Evolutionary conservation across 148 eudicot genomes (phyloP), one percentile per base, ranked within the genome.

Genomic region (Chenopodium berlandieri): DNA sequence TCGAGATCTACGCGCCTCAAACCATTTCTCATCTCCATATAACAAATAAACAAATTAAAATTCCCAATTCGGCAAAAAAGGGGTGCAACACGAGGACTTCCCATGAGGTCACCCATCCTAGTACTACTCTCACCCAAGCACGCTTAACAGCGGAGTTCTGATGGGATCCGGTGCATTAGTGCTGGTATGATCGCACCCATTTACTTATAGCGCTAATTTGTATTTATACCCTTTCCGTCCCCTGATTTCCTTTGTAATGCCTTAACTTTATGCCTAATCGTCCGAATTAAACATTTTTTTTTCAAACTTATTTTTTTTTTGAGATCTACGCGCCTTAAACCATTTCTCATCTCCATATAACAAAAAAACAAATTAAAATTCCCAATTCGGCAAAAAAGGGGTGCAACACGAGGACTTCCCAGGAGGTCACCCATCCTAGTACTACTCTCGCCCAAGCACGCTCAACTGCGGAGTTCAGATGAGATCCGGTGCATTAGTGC

Each of bases 141-240:
- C 87, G 83, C 87, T 87, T 87, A 83, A 87, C 88, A 81, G 56
- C 84, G 77, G 88, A 88, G 89, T 90, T 85, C 78, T 87, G 85
- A 88, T 88, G 87, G 87, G 87, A 88, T 90, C 88, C 79, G 78
- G 85, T 83, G 90, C 89, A 84, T 88, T 89, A 88, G 92, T 88
- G 89, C 87, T 83, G 54, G 89, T 83, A 89, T 83, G 88, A 84
- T 83, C 86, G 85, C 88, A 78, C 73, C 76, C 60, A 14, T 54
- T 9, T 37, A 4, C 0, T 37, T 37, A 37, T 4, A 1, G 34
- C 34, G 3, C 37, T 32, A 32, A 32, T 32, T 32, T 32, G 37
- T 32, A 32, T 32, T 32, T 32, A 32, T 0, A 32, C 37, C 4
- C 37, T 32, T 32, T 32, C 37, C 37, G 27, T 27, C 27, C 27